Conservation (phyloP, 805 yeast genomes). For the Candida xiaguanensis region DNA sequence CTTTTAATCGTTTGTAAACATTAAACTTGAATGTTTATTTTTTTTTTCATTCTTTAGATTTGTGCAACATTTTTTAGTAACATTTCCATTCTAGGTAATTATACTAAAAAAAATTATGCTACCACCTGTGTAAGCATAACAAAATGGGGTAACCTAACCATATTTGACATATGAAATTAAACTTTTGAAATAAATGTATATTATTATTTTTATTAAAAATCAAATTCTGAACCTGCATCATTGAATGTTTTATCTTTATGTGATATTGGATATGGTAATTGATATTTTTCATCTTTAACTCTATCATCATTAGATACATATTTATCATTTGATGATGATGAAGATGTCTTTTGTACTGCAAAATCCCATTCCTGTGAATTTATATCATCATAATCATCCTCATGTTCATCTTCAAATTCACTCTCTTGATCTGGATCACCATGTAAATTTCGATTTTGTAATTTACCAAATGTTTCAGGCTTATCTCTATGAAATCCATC, state of each 20-base stretch:
- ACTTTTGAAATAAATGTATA: too few species aligned
- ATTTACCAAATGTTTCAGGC: constrained; percentile 9
- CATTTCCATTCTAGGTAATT: background rate
- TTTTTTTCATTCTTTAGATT: background rate
- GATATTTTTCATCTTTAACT: background rate
- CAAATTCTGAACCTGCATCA: constrained; percentile 2
- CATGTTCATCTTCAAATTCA: background rate
- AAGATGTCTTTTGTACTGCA: background rate
- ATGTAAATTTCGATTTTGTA: background rate
- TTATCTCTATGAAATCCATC: constrained; percentile 12
- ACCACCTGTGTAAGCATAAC: background rate
- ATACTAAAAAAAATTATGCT: background rate
- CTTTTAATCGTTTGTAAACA: too few species aligned
- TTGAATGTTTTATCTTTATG: background rate
- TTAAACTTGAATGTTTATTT: too few species aligned
- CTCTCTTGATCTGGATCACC: background rate
- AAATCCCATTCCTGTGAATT: constrained; percentile 6
- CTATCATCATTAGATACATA: background rate
- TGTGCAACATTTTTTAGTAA: background rate
- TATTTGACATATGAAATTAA: too few species aligned
- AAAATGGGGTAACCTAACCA: too few species aligned
- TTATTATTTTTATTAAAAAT: too few species aligned
- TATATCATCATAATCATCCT: constrained; percentile 2
- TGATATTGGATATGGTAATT: background rate
- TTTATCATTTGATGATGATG: background rate